These are phyloP conservation scores for Calonectria hawksworthii DNA, from an alignment of 2,329 filamentous ascomycete genomes.

Conservation along the genomic window DNA sequence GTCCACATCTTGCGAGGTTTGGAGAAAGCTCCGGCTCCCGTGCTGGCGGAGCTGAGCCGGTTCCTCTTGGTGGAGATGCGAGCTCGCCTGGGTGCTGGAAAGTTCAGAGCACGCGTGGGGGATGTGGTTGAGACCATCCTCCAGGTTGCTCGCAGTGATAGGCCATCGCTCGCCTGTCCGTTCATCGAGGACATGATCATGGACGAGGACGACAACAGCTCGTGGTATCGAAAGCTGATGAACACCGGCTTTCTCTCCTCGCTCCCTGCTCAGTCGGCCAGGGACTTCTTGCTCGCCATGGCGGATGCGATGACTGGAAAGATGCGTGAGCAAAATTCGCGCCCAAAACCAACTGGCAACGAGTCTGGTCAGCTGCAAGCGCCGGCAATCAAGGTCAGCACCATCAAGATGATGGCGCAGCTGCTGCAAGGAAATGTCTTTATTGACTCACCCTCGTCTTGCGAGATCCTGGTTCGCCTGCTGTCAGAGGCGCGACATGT, in stretches of 20 bases:
- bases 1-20: conserved; percentile 33
- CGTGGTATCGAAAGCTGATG: conserved; percentile 51
- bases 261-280: conserved; percentile 44
- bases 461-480: conserved; percentile 47
- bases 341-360: conserved; percentile 6
- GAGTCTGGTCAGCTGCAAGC: neutral
- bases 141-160: conserved; percentile 44
- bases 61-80: conserved; percentile 39
- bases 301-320: conserved; percentile 45
- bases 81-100: conserved; percentile 25
- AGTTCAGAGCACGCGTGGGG: conserved; percentile 28
- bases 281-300: conserved; percentile 46
- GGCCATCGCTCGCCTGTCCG: conserved; percentile 46
- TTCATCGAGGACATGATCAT: conserved; percentile 49
- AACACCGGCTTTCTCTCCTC: conserved; percentile 42
- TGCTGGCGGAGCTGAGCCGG: conserved; percentile 36
- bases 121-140: conserved; percentile 38
- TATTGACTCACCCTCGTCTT: conserved; percentile 42
- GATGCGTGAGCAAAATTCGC: conserved; percentile 43
- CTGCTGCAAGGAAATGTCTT: conserved; percentile 48
- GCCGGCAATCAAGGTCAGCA: conserved; percentile 51
- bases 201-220: conserved; percentile 47
- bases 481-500: conserved; percentile 49
- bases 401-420: conserved; percentile 55
- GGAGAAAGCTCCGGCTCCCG: neutral